Conservation (phyloP, 208 protist species). For the Strigomonas culicis region DNA sequence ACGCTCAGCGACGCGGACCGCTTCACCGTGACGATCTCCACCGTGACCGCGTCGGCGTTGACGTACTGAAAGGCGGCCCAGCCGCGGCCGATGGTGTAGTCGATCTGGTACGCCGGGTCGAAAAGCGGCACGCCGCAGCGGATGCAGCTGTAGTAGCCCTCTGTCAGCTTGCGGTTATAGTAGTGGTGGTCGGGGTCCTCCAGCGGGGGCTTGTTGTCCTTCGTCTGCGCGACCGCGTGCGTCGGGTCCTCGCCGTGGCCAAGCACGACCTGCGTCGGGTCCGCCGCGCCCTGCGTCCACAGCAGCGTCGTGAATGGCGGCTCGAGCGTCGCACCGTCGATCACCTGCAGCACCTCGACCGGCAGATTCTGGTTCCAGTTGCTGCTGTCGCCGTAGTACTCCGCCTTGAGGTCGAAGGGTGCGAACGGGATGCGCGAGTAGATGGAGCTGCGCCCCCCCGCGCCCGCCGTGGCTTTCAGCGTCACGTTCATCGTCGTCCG, state of each 20-base stretch:
- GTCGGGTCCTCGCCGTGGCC: not conserved
- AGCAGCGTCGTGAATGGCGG: constrained; percentile 60
- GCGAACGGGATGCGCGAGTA: not conserved
- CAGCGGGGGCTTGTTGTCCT: not conserved
- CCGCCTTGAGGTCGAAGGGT: not conserved
- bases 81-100: constrained; percentile 29
- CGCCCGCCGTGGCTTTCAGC: not conserved
- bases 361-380: constrained; percentile 28
- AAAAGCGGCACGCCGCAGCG: constrained; percentile 64
- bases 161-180: constrained; percentile 22
- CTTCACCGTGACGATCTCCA: constrained; percentile 22
- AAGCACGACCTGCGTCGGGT: constrained; percentile 14
- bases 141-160: constrained; percentile 74
- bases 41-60: constrained; percentile 30
- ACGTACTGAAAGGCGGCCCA: constrained; percentile 61
- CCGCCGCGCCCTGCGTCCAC: constrained; percentile 48
- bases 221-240: not conserved
- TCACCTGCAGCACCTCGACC: constrained; percentile 21
- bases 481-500: not conserved
- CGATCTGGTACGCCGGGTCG: constrained; percentile 44
- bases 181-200: constrained; percentile 27
- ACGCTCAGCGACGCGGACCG: not conserved
- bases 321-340: constrained; percentile 57
- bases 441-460: not conserved
- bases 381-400: constrained; percentile 7